Conservation (phyloP, 2,329 filamentous ascomycete genomes). For the Escovopsis sp. region DNA sequence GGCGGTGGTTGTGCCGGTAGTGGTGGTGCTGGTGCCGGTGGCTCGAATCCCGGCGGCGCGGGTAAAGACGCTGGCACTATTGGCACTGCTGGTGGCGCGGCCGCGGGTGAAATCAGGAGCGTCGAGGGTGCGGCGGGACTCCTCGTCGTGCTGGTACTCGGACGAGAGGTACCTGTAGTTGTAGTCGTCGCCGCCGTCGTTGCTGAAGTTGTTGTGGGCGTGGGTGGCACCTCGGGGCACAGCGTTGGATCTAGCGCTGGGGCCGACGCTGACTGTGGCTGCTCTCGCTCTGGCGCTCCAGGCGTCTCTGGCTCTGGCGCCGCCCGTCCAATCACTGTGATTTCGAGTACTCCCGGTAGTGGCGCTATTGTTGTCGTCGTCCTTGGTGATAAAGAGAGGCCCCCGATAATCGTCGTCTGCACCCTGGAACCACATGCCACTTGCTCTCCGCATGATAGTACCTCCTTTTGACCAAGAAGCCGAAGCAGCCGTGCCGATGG, state of each 20-base stretch:
- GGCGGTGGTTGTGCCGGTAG: not conserved
- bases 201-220: conserved; percentile 2
- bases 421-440: conserved; percentile 16
- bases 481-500: too few relatives aligned
- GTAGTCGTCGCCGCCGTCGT: too few relatives aligned
- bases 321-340: not conserved
- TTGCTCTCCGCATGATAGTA: conserved; percentile 9
- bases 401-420: conserved; percentile 9
- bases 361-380: conserved; percentile 2
- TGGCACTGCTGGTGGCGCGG: conserved; percentile 1
- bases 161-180: too few relatives aligned
- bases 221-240: conserved; percentile 1
- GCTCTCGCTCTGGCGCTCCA: conserved; percentile 4
- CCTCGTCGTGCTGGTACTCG: not conserved
- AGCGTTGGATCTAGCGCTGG: conserved; percentile 1
- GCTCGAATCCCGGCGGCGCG: too few relatives aligned
- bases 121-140: too few relatives aligned
- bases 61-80: not conserved
- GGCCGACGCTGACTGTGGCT: not conserved
- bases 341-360: not conserved
- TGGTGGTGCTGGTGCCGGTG: not conserved
- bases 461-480: too few relatives aligned
- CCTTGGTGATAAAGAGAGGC: conserved; percentile 2
- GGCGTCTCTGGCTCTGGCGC: conserved; percentile 3
- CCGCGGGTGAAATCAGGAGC: conserved; percentile 3